phyloP scores from a whole-genome alignment of 306 rosid species.

The Phaseolus lunatus region DNA sequence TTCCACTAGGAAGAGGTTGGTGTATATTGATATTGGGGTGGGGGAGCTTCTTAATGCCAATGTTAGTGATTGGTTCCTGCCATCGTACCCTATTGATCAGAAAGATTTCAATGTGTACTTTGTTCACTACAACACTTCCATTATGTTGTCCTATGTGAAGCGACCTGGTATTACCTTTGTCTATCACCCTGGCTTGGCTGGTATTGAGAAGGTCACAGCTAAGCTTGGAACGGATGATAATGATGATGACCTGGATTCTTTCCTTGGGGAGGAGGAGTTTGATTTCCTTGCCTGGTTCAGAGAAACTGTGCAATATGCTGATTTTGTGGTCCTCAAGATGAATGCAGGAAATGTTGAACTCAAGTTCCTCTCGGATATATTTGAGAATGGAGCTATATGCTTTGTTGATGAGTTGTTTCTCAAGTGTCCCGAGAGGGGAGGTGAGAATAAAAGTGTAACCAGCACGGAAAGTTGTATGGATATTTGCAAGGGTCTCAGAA shows the following conservation, averaged over 20 bases:
- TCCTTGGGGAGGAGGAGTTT: slow-evolving; percentile 72
- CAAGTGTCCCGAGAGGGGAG: slow-evolving; percentile 61
- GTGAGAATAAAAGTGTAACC: slow-evolving; percentile 42
- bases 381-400: slow-evolving; percentile 89
- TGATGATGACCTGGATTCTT: slow-evolving; percentile 62
- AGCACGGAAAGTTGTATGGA: slow-evolving; percentile 68
- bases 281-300: slow-evolving; percentile 89
- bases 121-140: slow-evolving; percentile 92
- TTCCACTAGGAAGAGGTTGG: slow-evolving; percentile 63
- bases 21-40: slow-evolving; percentile 84
- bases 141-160: slow-evolving; percentile 68
- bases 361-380: slow-evolving; percentile 77
- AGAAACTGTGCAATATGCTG: slow-evolving; percentile 78
- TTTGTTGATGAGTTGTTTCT: slow-evolving; percentile 84
- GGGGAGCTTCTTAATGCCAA: slow-evolving; percentile 64
- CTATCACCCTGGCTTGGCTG: slow-evolving; percentile 91
- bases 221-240: slow-evolving; percentile 38
- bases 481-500: slow-evolving; percentile 72
- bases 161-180: slow-evolving; percentile 89
- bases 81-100: slow-evolving; percentile 71
- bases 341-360: slow-evolving; percentile 72
- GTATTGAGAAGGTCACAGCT: slow-evolving; percentile 51
- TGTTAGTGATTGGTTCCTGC: slow-evolving; percentile 66
- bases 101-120: slow-evolving; percentile 73
- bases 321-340: slow-evolving; percentile 92